Percentiles rank a stretch among this genome's conserved stretches.
Conservation (phyloP, 225 moss, liverwort and hornwort species). For the Lunularia cruciata region DNA sequence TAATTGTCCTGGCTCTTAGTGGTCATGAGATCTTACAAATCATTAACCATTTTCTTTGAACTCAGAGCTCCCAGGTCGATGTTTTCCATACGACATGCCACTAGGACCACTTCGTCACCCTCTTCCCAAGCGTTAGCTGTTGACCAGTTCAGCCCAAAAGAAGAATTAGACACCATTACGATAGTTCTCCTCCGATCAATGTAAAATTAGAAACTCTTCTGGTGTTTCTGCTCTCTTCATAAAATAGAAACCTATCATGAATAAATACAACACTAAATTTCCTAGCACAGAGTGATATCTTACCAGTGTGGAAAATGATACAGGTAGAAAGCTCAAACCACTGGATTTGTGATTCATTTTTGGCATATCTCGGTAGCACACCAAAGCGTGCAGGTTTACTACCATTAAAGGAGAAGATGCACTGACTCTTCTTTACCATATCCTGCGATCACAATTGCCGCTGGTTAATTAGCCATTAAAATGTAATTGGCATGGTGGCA, state of each 20-base stretch:
- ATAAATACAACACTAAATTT: too few relatives aligned
- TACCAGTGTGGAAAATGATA: slow-evolving; percentile 74
- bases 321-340: slow-evolving; percentile 80
- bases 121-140: slow-evolving; percentile 94
- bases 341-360: slow-evolving; percentile 64
- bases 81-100: slow-evolving; percentile 56
- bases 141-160: not conserved
- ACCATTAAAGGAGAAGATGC: slow-evolving; percentile 51
- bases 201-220: not conserved
- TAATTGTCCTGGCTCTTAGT: too few relatives aligned
- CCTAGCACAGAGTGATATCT: not conserved
- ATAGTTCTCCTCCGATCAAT: not conserved
- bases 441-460: too few relatives aligned
- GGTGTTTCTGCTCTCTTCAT: not conserved
- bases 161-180: not conserved
- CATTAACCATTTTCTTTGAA: slow-evolving; percentile 39
- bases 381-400: slow-evolving; percentile 67
- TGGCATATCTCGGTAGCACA: slow-evolving; percentile 75
- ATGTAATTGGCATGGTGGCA: too few relatives aligned
- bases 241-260: not conserved
- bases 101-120: slow-evolving; percentile 72
- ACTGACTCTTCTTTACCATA: slow-evolving; percentile 47
- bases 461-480: too few relatives aligned
- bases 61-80: slow-evolving; percentile 36
- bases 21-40: slow-evolving; percentile 33